Percentiles rank a stretch among this genome's conserved stretches.
These are phyloP conservation scores for Ophiognomonia clavigignenti-juglandacearum DNA, from an alignment of 2,329 filamentous ascomycete genomes.

Conservation along the genomic window DNA sequence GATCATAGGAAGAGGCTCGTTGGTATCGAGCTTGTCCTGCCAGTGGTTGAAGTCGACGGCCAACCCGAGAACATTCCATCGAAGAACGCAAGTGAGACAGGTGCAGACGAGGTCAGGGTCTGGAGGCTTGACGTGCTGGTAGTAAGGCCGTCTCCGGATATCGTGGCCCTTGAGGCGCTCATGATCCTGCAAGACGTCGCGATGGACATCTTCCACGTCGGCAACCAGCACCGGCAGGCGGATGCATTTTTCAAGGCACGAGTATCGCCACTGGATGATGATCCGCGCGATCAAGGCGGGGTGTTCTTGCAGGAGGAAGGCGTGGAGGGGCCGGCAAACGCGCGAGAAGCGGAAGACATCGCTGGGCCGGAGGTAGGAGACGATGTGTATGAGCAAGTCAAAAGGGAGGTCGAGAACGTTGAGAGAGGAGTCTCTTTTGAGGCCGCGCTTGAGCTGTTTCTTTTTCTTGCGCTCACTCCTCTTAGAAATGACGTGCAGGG, in stretches of 20 bases:
- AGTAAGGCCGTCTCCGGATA: conserved; percentile 47
- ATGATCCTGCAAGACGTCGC: conserved; percentile 33
- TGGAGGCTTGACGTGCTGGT: conserved; percentile 45
- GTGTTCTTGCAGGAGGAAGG: conserved; percentile 41
- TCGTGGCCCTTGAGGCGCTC: conserved; percentile 36
- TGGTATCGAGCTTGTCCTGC: conserved; percentile 45
- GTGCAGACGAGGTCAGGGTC: conserved; percentile 47
- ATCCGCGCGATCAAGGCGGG: conserved; percentile 31
- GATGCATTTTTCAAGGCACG: conserved; percentile 45
- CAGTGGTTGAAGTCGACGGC: conserved; percentile 53
- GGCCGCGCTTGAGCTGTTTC: conserved; percentile 34
- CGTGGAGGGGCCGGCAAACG: conserved; percentile 34
- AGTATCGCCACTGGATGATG: conserved; percentile 43
- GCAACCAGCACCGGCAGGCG: conserved; percentile 41
- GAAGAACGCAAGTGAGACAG: conserved; percentile 50
- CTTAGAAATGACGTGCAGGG: conserved; percentile 39
- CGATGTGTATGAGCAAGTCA: conserved; percentile 45
- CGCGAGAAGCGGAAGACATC: conserved; percentile 43
- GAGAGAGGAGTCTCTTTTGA: conserved; percentile 24
- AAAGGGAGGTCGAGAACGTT: conserved; percentile 44
- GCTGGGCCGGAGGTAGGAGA: conserved; percentile 42
- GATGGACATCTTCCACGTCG: conserved; percentile 29
- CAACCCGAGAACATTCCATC: conserved; percentile 52
- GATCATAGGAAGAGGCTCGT: conserved; percentile 48
- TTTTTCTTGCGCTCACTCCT: conserved; percentile 43